Evolutionary conservation across 306 rosid species (phyloP).

Genomic region (Sphenostylis stenocarpa): DNA sequence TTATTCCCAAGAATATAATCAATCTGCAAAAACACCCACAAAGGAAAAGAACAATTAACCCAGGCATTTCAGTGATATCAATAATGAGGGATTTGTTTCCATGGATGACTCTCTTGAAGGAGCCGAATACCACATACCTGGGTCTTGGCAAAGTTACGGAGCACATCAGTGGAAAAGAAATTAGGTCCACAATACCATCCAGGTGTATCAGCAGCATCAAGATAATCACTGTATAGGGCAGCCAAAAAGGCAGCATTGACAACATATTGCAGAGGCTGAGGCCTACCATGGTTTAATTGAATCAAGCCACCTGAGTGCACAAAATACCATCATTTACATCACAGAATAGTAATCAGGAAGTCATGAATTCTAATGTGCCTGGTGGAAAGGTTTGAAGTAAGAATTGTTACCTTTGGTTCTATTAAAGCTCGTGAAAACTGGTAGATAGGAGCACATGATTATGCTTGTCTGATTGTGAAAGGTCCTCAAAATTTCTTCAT

Average conservation of each 20-base stretch:
- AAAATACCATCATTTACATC: conserved; percentile 13
- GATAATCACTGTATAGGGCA: conserved; percentile 86
- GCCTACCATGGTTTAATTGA: conserved; percentile 90
- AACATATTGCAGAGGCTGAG: conserved; percentile 95
- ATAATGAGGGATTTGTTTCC: conserved; percentile 7
- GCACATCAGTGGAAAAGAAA: conserved; percentile 77
- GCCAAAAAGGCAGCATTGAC: conserved; percentile 98
- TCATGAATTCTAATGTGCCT: not conserved
- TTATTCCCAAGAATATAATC: conserved; percentile 93
- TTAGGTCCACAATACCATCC: conserved; percentile 99
- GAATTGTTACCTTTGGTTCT: conserved; percentile 79
- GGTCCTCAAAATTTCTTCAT: conserved; percentile 90
- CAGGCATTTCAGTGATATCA: not conserved
- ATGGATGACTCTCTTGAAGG: not conserved
- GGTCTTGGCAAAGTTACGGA: conserved; percentile 83
- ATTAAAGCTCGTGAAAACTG: conserved; percentile 83
- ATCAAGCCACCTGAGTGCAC: conserved; percentile 76
- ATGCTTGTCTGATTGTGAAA: conserved; percentile 96
- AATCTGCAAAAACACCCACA: conserved; percentile 57
- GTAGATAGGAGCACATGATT: conserved; percentile 92
- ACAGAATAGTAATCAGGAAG: conserved; percentile 20
- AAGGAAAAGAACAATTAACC: conserved; percentile 8
- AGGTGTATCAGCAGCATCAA: conserved; percentile 97
- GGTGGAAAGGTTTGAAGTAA: conserved; percentile 3
- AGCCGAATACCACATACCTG: conserved; percentile 55